Percentiles rank a stretch among this genome's conserved stretches.
These are phyloP conservation scores for Lippia alba DNA, from an alignment of 305 asterid genomes.

Conservation along the genomic window DNA sequence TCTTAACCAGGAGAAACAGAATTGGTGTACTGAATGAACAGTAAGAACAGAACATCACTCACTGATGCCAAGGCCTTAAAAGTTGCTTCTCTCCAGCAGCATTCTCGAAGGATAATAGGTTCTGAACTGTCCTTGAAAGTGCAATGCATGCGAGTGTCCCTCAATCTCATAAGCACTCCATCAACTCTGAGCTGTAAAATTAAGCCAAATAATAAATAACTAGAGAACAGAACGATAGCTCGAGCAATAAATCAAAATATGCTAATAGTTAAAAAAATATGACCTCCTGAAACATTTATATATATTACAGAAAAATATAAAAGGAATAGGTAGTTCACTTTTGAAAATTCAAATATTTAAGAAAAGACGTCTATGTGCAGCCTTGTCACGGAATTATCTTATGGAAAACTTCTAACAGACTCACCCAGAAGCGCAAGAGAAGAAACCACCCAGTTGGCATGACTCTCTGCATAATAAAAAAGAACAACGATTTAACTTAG, in stretches of 20 bases:
- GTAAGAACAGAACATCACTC: conserved; percentile 36
- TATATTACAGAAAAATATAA: conserved; percentile 22
- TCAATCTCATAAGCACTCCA: conserved; percentile 94
- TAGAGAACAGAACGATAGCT: conserved; percentile 30
- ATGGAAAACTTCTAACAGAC: conserved; percentile 40
- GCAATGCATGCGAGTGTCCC: conserved; percentile 96
- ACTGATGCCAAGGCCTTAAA: conserved; percentile 75
- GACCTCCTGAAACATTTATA: conserved; percentile 22
- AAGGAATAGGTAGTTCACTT: conserved; percentile 20
- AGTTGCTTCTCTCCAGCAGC: conserved; percentile 94
- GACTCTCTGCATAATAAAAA: conserved; percentile 74
- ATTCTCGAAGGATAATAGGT: conserved; percentile 79
- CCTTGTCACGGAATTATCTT: conserved; percentile 28
- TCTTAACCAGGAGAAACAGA: conserved; percentile 15
- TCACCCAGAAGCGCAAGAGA: conserved; percentile 96
- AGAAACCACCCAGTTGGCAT: conserved; percentile 98
- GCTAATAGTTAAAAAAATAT: conserved; percentile 26
- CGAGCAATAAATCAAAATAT: conserved; percentile 9
- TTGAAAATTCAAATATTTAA: conserved; percentile 26
- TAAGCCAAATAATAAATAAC: conserved; percentile 34
- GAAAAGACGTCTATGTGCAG: conserved; percentile 14
- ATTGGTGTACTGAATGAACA: conserved; percentile 2
- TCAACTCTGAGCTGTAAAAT: conserved; percentile 92
- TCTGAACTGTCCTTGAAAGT: conserved; percentile 55
- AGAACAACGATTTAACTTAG: conserved; percentile 24